phyloP scores from a whole-genome alignment of 345 rosid genomes.

The Brassica napus region DNA sequence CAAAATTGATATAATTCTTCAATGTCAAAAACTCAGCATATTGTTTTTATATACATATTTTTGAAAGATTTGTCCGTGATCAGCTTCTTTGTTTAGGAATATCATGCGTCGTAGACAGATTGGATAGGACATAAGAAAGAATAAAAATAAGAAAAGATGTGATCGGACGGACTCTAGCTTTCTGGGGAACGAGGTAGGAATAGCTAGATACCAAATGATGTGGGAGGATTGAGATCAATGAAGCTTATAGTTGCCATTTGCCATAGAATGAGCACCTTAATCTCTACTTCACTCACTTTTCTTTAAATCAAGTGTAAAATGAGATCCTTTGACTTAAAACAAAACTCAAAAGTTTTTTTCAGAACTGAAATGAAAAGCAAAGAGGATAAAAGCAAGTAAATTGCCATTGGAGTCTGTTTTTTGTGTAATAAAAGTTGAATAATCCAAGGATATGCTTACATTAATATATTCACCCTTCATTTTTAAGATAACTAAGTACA shows the following conservation, averaged over 20 bases:
- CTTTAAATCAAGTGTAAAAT: constrained; percentile 16
- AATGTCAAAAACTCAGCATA: neutral
- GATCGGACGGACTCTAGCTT: constrained; percentile 8
- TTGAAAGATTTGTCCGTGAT: neutral
- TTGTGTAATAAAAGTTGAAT: constrained; percentile 22
- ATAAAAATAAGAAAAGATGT: constrained; percentile 11
- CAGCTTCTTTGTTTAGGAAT: neutral
- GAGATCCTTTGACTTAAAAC: constrained; percentile 29
- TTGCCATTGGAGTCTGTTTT: constrained; percentile 22
- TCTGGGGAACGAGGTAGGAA: constrained; percentile 25
- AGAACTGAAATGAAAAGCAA: constrained; percentile 1
- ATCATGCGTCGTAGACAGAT: neutral
- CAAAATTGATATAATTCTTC: no score
- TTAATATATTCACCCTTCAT: constrained; percentile 32
- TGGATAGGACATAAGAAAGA: neutral
- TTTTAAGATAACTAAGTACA: neutral
- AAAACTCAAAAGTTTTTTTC: constrained; percentile 1
- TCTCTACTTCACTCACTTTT: constrained; percentile 29
- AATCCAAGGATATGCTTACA: constrained; percentile 32
- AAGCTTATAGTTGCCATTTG: constrained; percentile 39
- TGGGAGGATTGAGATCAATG: constrained; percentile 45
- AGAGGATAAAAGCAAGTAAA: neutral
- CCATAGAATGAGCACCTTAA: constrained; percentile 35
- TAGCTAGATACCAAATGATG: constrained; percentile 45
- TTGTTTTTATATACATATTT: neutral